phyloP scores from a whole-genome alignment of 2,329 filamentous ascomycete genomes.

The Thermothelomyces thermophilus region DNA sequence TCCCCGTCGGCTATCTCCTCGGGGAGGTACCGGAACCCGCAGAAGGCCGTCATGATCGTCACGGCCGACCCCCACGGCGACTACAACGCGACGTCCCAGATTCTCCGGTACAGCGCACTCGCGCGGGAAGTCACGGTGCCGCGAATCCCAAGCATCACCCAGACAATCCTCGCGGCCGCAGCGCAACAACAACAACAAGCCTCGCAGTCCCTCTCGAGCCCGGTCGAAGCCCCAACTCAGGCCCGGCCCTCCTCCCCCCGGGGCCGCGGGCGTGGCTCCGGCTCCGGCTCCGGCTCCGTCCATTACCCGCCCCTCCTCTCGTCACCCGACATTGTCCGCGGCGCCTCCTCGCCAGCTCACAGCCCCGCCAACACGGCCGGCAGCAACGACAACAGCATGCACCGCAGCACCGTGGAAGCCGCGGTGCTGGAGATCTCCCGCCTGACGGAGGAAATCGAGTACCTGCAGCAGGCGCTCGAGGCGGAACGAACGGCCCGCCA shows the following conservation, averaged over 20 bases:
- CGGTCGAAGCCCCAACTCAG: constrained; percentile 29
- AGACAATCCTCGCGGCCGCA: constrained; percentile 51
- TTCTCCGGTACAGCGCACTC: constrained; percentile 86
- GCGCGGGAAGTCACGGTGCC: constrained; percentile 90
- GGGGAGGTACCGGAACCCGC: constrained; percentile 56
- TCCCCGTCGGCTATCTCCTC: constrained; percentile 45
- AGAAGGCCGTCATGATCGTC: constrained; percentile 92
- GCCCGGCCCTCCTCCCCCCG: constrained; percentile 39
- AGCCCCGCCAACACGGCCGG: constrained; percentile 22
- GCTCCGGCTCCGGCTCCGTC: constrained; percentile 25
- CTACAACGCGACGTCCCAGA: constrained; percentile 95
- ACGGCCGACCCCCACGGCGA: constrained; percentile 89
- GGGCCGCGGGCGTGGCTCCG: background rate
- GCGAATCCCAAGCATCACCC: constrained; percentile 74
- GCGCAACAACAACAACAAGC: constrained; percentile 21
- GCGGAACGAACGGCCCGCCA: constrained; percentile 64
- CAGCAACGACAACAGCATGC: constrained; percentile 29
- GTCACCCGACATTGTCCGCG: constrained; percentile 29
- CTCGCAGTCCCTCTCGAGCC: constrained; percentile 24
- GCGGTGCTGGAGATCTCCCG: constrained; percentile 74
- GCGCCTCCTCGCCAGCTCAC: constrained; percentile 35
- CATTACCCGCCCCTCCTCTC: constrained; percentile 14
- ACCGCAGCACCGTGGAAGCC: constrained; percentile 70
- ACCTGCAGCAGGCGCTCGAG: constrained; percentile 61
- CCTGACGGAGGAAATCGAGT: constrained; percentile 71